phyloP scores from a whole-genome alignment of 2,329 filamentous ascomycete species.

The Thelonectria rubi region DNA sequence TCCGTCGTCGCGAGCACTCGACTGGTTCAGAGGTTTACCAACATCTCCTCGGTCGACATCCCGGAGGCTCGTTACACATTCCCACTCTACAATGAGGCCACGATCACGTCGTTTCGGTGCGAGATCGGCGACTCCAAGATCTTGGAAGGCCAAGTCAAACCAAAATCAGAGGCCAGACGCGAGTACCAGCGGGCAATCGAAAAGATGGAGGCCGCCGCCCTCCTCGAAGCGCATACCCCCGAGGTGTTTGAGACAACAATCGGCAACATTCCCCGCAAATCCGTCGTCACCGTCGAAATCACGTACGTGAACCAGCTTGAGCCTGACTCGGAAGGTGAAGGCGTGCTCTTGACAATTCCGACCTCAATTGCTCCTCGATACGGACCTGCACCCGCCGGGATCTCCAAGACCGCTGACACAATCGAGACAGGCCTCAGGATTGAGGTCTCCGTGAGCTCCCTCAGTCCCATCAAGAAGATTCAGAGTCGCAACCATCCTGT shows the following conservation, averaged over 20 bases:
- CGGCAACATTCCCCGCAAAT: neutral
- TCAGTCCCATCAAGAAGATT: neutral
- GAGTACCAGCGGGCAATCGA: neutral
- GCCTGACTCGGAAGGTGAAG: too few species aligned
- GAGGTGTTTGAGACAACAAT: neutral
- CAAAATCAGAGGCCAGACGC: neutral
- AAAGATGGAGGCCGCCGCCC: neutral
- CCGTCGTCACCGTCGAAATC: neutral
- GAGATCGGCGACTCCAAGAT: neutral
- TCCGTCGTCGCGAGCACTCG: neutral
- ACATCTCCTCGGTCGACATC: neutral
- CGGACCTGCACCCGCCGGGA: neutral
- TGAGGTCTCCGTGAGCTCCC: neutral
- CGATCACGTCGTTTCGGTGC: neutral
- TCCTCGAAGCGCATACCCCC: conserved; percentile 1
- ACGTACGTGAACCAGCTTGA: neutral
- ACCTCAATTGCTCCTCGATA: neutral
- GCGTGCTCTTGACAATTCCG: neutral
- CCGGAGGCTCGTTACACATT: neutral
- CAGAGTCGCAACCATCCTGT: neutral
- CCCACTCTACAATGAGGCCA: neutral
- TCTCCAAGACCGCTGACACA: neutral
- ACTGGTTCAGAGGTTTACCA: neutral
- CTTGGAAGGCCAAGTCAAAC: neutral
- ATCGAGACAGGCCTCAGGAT: neutral